phyloP scores from a whole-genome alignment of 371 early-diverging fungal genomes.

The Syncephalis fuscata region DNA sequence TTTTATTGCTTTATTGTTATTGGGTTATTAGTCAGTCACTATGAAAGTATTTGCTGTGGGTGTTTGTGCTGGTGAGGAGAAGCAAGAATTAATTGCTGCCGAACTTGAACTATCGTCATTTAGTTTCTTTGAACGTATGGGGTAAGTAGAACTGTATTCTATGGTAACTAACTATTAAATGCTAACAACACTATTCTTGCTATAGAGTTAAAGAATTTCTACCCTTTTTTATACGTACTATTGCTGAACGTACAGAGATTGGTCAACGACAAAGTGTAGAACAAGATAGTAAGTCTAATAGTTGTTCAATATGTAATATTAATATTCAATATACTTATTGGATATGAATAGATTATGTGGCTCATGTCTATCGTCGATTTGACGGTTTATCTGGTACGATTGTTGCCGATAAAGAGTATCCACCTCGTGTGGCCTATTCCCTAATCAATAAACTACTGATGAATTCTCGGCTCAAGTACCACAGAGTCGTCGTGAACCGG shows the following conservation, averaged over 20 bases:
- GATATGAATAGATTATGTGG: conserved; percentile 46
- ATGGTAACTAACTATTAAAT: not conserved
- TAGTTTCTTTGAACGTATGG: conserved; percentile 75
- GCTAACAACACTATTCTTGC: not conserved
- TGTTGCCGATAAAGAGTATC: conserved; percentile 84
- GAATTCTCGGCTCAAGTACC: conserved; percentile 67
- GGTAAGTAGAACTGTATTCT: conserved; percentile 23
- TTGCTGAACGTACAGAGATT: conserved; percentile 68
- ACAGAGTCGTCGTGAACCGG: conserved; percentile 27
- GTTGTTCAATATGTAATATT: not conserved
- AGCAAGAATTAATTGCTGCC: conserved; percentile 26
- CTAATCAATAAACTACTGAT: conserved; percentile 68
- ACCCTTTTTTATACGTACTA: conserved; percentile 67
- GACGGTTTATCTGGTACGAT: conserved; percentile 64
- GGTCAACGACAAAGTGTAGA: conserved; percentile 79
- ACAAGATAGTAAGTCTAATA: conserved; percentile 44
- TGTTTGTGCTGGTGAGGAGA: conserved; percentile 2
- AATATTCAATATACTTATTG: not conserved
- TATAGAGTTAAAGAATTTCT: conserved; percentile 78
- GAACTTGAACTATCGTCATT: conserved; percentile 67
- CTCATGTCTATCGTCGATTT: conserved; percentile 58
- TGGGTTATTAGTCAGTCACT: not conserved
- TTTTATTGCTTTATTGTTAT: too few species aligned
- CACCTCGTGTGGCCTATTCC: conserved; percentile 78
- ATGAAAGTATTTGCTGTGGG: conserved; percentile 14